Base-by-base conservation (phyloP, 345 rosid genomes). In the Hevea brasiliensis region DNA sequence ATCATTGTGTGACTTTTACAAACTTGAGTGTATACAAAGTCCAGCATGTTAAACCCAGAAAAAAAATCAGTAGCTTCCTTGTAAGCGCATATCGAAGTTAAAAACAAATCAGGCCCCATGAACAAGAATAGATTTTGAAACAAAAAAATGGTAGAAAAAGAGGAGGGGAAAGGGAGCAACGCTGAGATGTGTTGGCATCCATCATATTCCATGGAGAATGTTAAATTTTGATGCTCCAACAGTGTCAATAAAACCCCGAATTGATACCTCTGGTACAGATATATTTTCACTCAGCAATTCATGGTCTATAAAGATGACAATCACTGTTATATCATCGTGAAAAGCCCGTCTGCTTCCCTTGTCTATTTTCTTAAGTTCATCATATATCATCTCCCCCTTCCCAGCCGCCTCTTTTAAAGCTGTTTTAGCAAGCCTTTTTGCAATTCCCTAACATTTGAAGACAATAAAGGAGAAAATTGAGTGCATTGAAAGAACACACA, bases 311-410 rank as follows among this genome's bases (percentile, higher is more conserved):
- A 86, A 95, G 81, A 92, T 59, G 71, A 95, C 98, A 54, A 92
- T 85, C 63, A 95, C 96, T 1, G 98, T 88, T 67, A 91, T 95
- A 77, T 95, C 99, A 53, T 95, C 99, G 21, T 95, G 99, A 61
- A 79, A 86, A 78, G 60, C 72, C 61, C 99, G 84, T 66, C 98
- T 84, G 7, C 67, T 65, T 65, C 97, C 97, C 76, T 78, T 85
- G 12, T 77, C 90, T 8, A 86, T 81, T 82, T 79, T 87, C 88
- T 83, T 91, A 61, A 92, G 85, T 63, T 88, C 94, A 67, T 83
- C 89, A 40, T 88, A 92, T 21, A 68, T 78, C 94, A 90, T 84
- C 65, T 84, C 87, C 68, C 87, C 80, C 82, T 91, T 92, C 85
- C 83, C 85, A 0, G 93, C 91, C 14, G 96, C 99, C 76, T 76